Base-by-base conservation (phyloP, 306 rosid species). In the Cajanus cajan region DNA sequence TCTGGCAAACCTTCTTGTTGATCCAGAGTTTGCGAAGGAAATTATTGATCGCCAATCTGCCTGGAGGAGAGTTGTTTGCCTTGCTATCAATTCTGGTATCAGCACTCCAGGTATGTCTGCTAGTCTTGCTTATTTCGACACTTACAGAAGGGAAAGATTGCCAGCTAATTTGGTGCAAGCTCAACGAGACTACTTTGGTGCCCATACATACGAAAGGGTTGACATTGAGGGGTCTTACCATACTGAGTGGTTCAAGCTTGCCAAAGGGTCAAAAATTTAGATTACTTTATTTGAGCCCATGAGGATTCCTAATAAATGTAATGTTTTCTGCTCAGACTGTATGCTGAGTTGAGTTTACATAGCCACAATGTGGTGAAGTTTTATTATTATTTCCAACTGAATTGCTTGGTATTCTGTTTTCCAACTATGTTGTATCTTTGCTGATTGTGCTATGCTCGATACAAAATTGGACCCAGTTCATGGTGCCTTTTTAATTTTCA, bases 141-240 rank as follows among this genome's bases (percentile, higher is more conserved):
- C 84, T 37, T 91, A 91, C 82, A 85, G 97, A 78, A 91, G 98
- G 90, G 88, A 66, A 19, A 89, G 91, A 67, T 82, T 94, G 84
- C 96, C 98, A 0, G 97, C 98, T 55, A 94, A 94, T 81, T 80
- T 91, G 89, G 97, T 94, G 82, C 97, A 94, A 90, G 98, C 98
- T 75, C 98, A 94, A 52, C 76, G 98, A 43, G 98, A 94, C 86
- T 94, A 94, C 83, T 94, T 91, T 18, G 97, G 98, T 54, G 98
- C 98, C 71, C 98, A 94, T 81, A 94, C 98, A 19, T 91, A 91
- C 68, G 94, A 94, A 84, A 86, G 97, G 86, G 77, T 75, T 62
- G 98, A 91, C 34, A 25, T 67, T 0, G 94, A 90, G 40, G 97
- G 98, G n/a, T 80, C 96, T 31, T 94, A 86, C 91, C 98, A 94